These are phyloP conservation scores for Ophiosphaerella herpotricha DNA, from an alignment of 2,329 filamentous ascomycete species.

Conservation along the genomic window DNA sequence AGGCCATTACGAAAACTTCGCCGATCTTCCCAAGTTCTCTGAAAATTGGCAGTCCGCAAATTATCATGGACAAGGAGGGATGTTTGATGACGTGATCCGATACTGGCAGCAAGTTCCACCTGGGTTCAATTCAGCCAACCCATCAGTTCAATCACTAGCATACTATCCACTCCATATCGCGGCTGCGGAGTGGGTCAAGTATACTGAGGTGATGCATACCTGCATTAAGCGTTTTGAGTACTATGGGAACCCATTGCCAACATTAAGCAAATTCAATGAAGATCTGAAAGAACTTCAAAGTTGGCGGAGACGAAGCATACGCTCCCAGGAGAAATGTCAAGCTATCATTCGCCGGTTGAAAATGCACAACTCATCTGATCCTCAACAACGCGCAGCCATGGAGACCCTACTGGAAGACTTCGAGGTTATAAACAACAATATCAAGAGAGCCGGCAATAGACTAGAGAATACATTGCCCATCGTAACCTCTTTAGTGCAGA, in stretches of 20 bases:
- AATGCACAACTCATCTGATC: background rate
- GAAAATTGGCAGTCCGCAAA: no score
- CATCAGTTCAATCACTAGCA: no score
- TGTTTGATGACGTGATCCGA: no score
- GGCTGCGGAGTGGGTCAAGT: no score
- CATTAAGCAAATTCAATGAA: slow-evolving; percentile 15
- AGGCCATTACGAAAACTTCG: no score
- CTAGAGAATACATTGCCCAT: slow-evolving; percentile 26
- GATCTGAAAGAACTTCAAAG: slow-evolving; percentile 24
- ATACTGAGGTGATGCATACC: no score
- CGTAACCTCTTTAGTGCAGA: slow-evolving; percentile 22
- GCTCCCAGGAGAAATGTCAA: slow-evolving; percentile 17
- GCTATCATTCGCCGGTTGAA: slow-evolving; percentile 11
- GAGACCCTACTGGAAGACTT: slow-evolving; percentile 11
- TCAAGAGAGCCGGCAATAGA: slow-evolving; percentile 4
- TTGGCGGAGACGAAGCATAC: slow-evolving; percentile 26
- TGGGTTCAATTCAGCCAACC: no score
- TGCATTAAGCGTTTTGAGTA: no score
- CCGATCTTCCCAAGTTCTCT: no score
- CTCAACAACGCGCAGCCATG: background rate
- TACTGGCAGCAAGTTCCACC: no score
- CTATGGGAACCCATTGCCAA: slow-evolving; percentile 1
- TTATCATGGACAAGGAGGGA: no score
- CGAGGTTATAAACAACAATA: slow-evolving; percentile 5
- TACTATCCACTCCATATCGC: no score